phyloP scores from a whole-genome alignment of 176 grass and related monocot species.

The Eremochloa ophiuroides region DNA sequence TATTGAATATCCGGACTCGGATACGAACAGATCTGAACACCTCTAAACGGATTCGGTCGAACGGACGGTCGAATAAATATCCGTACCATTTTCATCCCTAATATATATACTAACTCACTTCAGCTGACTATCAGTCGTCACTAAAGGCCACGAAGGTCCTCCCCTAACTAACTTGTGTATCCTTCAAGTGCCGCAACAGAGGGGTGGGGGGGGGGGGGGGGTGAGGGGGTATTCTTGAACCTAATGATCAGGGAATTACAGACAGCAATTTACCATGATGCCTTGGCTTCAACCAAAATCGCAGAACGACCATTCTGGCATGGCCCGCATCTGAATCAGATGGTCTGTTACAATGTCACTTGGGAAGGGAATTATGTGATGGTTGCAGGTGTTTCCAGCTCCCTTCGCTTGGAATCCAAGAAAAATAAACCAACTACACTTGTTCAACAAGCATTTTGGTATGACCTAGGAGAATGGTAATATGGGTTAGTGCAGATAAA shows the following conservation, averaged over 20 bases:
- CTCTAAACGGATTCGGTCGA: too few relatives aligned
- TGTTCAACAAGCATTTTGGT: background rate
- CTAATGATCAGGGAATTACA: background rate
- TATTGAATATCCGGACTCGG: too few relatives aligned
- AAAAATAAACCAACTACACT: conserved; percentile 22
- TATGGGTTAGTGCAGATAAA: background rate
- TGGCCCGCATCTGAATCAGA: conserved; percentile 18
- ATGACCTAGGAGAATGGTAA: background rate
- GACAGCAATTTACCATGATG: background rate
- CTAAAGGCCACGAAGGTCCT: background rate
- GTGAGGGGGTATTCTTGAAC: background rate
- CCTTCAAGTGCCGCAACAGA: background rate
- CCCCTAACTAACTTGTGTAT: background rate
- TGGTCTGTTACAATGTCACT: conserved; percentile 11
- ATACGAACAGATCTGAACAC: too few relatives aligned
- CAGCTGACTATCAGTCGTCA: background rate
- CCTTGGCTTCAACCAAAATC: conserved; percentile 17
- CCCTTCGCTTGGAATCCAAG: conserved; percentile 38
- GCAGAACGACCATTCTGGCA: conserved; percentile 24
- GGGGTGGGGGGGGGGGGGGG: too few relatives aligned
- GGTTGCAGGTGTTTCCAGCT: conserved; percentile 36
- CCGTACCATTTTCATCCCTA: too few relatives aligned
- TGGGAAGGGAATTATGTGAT: conserved; percentile 20
- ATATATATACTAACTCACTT: background rate
- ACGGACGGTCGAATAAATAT: too few relatives aligned